phyloP scores from a whole-genome alignment of 306 rosid species.

The Cucurbita pepo region DNA sequence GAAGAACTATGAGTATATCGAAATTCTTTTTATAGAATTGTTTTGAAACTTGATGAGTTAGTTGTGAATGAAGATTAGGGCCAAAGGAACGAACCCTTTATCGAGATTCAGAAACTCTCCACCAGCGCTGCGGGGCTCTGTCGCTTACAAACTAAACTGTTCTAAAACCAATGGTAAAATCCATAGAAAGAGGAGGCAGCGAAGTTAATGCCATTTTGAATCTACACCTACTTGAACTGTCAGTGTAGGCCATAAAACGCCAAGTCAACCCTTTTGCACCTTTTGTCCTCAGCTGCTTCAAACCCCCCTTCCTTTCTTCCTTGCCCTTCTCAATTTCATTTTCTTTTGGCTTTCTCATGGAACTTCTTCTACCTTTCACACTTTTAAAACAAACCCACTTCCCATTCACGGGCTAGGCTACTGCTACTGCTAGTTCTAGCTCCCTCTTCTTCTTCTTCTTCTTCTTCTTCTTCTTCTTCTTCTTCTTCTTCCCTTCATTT shows the following conservation, averaged over 20 bases:
- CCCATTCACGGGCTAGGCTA: slow-evolving; percentile 10
- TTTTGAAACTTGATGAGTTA: too few relatives aligned
- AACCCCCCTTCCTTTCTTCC: background rate
- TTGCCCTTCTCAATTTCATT: background rate
- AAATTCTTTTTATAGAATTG: too few relatives aligned
- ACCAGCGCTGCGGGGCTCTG: too few relatives aligned
- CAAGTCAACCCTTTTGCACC: slow-evolving; percentile 26
- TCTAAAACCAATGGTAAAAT: too few relatives aligned
- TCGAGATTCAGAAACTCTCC: too few relatives aligned
- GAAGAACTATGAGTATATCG: too few relatives aligned
- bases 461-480: background rate
- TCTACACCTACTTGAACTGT: background rate
- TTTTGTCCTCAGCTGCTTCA: slow-evolving; percentile 17
- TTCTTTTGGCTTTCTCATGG: slow-evolving; percentile 21
- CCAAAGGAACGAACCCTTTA: too few relatives aligned
- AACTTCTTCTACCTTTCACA: slow-evolving; percentile 35
- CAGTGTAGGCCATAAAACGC: slow-evolving; percentile 4
- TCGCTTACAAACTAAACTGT: too few relatives aligned
- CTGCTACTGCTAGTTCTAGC: background rate
- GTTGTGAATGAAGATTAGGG: too few relatives aligned
- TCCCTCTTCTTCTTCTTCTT: slow-evolving; percentile 9
- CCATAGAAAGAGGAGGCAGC: background rate
- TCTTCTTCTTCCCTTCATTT: background rate
- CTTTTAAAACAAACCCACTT: slow-evolving; percentile 4
- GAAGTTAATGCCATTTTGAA: background rate